phyloP scores from a whole-genome alignment of 495 filamentous ascomycete species.

The Aspergillus biplanus region DNA sequence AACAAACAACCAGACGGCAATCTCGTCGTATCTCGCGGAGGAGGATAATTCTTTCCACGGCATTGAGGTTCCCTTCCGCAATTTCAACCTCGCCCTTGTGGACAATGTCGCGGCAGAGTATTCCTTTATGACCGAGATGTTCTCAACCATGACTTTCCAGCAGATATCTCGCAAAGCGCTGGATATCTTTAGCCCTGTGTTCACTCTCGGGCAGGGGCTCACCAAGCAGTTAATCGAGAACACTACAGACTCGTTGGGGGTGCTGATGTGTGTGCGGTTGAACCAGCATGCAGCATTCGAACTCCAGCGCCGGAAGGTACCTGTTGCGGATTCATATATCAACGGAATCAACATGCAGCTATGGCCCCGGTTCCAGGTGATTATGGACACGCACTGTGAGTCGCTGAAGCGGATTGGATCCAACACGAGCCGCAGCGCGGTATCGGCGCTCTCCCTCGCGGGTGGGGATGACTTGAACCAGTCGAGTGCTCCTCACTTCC shows the following conservation, averaged over 20 bases:
- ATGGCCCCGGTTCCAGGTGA: slow-evolving; percentile 91
- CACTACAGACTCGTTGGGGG: slow-evolving; percentile 81
- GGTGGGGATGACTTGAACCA: slow-evolving; percentile 62
- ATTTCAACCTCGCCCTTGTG: slow-evolving; percentile 90
- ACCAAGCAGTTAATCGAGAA: slow-evolving; percentile 76
- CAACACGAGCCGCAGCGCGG: slow-evolving; percentile 54
- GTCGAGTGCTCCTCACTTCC: slow-evolving; percentile 84
- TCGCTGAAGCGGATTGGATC: slow-evolving; percentile 68
- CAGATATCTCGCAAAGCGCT: slow-evolving; percentile 67
- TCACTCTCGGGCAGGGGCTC: slow-evolving; percentile 74
- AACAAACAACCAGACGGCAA: slow-evolving; percentile 67
- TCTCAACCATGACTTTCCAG: slow-evolving; percentile 64
- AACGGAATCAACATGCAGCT: slow-evolving; percentile 94
- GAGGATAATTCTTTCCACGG: slow-evolving; percentile 85
- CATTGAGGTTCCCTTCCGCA: slow-evolving; percentile 85
- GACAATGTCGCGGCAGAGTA: slow-evolving; percentile 97
- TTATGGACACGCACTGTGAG: slow-evolving; percentile 92
- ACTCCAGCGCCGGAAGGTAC: slow-evolving; percentile 86
- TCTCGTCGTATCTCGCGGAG: slow-evolving; percentile 82
- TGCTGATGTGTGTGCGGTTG: slow-evolving; percentile 87
- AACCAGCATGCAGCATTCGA: slow-evolving; percentile 94
- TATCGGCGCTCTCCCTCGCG: slow-evolving; percentile 58
- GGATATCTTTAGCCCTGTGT: slow-evolving; percentile 83
- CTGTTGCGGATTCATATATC: slow-evolving; percentile 86
- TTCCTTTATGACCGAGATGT: slow-evolving; percentile 88